phyloP scores from a whole-genome alignment of 345 rosid genomes.

The Corchorus olitorius region DNA sequence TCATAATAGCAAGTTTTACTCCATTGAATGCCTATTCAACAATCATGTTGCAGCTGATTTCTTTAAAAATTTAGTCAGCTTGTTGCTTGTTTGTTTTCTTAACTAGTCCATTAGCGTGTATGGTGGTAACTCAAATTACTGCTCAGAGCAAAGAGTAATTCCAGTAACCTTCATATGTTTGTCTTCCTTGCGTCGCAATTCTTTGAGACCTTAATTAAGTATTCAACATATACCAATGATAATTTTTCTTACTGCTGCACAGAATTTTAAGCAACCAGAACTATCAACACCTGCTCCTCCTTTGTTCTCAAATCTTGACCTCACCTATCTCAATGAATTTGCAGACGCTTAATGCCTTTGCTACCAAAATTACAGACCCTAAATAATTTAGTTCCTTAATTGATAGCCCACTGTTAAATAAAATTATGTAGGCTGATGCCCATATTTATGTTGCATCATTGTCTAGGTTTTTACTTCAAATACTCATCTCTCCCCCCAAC shows the following conservation, averaged over 20 bases:
- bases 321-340: background rate
- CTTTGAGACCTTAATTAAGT: background rate
- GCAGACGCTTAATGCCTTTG: background rate
- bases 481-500: background rate
- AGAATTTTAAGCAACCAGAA: background rate
- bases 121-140: background rate
- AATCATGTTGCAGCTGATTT: background rate
- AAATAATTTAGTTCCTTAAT: background rate
- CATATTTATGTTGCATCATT: background rate
- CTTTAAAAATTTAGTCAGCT: background rate
- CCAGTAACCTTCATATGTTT: background rate
- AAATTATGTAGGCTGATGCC: conserved; percentile 2
- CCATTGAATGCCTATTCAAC: background rate
- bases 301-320: background rate
- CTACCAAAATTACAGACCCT: background rate
- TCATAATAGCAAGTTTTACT: background rate
- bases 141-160: background rate
- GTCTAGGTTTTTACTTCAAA: background rate
- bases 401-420: background rate
- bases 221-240: background rate
- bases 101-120: background rate
- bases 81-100: background rate
- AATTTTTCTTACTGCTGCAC: background rate
- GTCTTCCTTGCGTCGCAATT: background rate
- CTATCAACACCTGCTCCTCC: background rate